Base-by-base conservation (phyloP, 352 stramenopile genomes). In the Phytophthora tentaculata region DNA sequence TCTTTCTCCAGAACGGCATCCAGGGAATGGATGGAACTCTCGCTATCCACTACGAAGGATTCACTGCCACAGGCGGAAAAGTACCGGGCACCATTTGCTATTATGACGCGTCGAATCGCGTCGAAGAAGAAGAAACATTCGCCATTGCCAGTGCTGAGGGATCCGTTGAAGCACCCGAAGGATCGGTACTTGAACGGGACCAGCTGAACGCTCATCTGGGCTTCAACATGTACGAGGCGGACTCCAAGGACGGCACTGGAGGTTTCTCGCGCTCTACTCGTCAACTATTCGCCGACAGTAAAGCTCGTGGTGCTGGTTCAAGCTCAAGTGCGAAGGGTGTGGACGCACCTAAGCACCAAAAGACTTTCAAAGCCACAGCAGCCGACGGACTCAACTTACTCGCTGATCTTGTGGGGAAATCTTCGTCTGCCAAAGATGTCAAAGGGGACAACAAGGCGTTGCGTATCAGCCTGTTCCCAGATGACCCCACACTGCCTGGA, bases 1-100 rank as follows among this genome's bases (percentile, higher is more conserved):
- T 98, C 49, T 97, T 97, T 63, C 67, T 98, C 35, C 90, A 98
- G 67, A 91, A 89, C 48, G 81, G 89, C 48, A 89, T 97, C 53
- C 92, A 98, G 52, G 74, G 79, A 12, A 83, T 81, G 61, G 89
- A 97, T 66, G 91, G 89, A 47, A 96, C 87, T 24, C 69, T 98
- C 6, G 67, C 79, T 10, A 80, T 98, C 37, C 81, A 90, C 55
- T 76, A 83, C 64, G 83, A 94, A 28, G 91, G 91, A 7, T 84
- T 87, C 53, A 89, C 91, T 10, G 81, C 86, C 2, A 80, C 76
- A 0, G 89, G 89, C 2, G 88, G 84, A 0, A 78, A 81, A 23
- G 71, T 92, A 2, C 90, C 91, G 12, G 91, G 91, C 2, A 85
- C 56, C 0, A 76, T 92, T 16, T 71, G 78, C 22, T 95, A 94